These are phyloP conservation scores for Rhynchosporium secalis DNA, from an alignment of 2,329 filamentous ascomycete genomes.

Conservation along the genomic window DNA sequence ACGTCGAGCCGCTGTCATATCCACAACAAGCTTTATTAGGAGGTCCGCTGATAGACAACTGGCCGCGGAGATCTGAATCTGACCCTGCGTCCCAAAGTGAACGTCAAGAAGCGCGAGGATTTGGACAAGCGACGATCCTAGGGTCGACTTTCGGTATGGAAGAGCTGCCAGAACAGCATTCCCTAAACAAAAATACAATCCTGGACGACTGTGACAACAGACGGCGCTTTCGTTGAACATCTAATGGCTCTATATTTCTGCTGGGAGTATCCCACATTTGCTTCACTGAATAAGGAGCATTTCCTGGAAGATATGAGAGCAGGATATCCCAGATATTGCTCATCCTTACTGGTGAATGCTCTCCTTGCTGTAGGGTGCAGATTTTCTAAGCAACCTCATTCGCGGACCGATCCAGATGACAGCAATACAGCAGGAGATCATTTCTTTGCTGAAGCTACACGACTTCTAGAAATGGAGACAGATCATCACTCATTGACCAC, in stretches of 20 bases:
- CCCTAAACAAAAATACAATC: conserved; percentile 66
- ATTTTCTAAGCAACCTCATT: conserved; percentile 66
- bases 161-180: conserved; percentile 66
- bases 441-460: conserved; percentile 69
- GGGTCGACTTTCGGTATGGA: conserved; percentile 61
- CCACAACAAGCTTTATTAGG: conserved; percentile 44
- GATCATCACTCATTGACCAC: conserved; percentile 66
- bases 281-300: conserved; percentile 59
- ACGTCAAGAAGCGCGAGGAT: conserved; percentile 45
- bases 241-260: conserved; percentile 69
- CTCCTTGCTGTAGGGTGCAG: conserved; percentile 59
- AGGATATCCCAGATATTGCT: conserved; percentile 30
- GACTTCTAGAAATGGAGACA: conserved; percentile 53
- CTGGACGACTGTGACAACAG: conserved; percentile 64
- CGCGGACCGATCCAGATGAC: conserved; percentile 59
- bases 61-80: conserved; percentile 22
- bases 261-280: conserved; percentile 75
- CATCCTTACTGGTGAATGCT: conserved; percentile 46
- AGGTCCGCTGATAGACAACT: conserved; percentile 46
- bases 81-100: conserved; percentile 21
- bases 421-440: conserved; percentile 68
- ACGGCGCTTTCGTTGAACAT: conserved; percentile 60
- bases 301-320: conserved; percentile 34
- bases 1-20: conserved; percentile 33
- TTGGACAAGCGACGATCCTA: conserved; percentile 50